A percentile compares a stretch with the other conserved stretches of the same genome.
phyloP scores from a whole-genome alignment of 225 moss, liverwort and hornwort species.

The Polytrichum commune region DNA sequence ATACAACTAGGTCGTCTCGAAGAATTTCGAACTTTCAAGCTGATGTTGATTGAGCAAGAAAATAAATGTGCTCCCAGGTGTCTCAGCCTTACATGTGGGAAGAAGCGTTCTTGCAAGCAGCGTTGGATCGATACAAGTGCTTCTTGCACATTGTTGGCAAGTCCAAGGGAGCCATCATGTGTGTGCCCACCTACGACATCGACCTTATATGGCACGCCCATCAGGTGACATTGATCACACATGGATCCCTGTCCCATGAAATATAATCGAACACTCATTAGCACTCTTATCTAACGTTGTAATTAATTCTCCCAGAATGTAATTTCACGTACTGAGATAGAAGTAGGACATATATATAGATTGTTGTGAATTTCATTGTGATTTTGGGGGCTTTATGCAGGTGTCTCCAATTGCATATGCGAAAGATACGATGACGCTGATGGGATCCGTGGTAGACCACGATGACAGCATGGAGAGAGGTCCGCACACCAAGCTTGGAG shows the following conservation, averaged over 20 bases:
- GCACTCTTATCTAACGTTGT: no score
- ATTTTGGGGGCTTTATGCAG: constrained; percentile 21
- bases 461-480: constrained; percentile 87
- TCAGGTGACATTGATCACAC: constrained; percentile 37
- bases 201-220: constrained; percentile 92
- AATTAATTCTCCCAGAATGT: no score
- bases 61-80: constrained; percentile 32
- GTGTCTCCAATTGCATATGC: constrained; percentile 75
- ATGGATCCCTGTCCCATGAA: not conserved
- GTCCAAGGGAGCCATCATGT: constrained; percentile 64
- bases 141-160: constrained; percentile 67
- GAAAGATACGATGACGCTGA: constrained; percentile 70
- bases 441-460: constrained; percentile 78
- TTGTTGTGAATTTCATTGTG: no score
- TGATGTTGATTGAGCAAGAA: no score
- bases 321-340: no score
- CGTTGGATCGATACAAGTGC: constrained; percentile 79
- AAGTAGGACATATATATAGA: no score
- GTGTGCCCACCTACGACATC: constrained; percentile 95
- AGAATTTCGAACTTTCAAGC: no score
- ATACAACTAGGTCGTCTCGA: not conserved
- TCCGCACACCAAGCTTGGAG: constrained; percentile 61
- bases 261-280: no score
- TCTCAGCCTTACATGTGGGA: constrained; percentile 90
- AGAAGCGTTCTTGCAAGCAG: constrained; percentile 62